Evolutionary conservation across 257 asterid species (phyloP), one percentile per base, ranked within the genome.

Genomic region (Lantana camara): DNA sequence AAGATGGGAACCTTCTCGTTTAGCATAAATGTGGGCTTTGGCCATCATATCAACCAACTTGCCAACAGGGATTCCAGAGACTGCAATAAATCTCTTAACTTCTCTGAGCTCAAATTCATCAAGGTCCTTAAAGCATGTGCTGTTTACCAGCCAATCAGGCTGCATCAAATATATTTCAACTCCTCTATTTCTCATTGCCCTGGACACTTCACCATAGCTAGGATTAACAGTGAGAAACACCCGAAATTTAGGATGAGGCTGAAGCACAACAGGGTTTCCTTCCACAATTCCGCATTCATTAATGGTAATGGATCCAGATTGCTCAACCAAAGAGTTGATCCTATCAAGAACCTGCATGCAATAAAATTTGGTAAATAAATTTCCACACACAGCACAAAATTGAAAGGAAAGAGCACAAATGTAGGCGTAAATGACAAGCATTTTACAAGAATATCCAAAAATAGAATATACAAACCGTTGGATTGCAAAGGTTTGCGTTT

Each of bases 181-280:
- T 32, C 97, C 99, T 80, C 99, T 79, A 66, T 94, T 94, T 71
- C 99, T 77, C 99, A 94, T 94, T 64, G 99, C 99, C 68, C 99
- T 85, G 58, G 99, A 94, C 40, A 94, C 96, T 70, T 94, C 99
- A 63, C 99, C 99, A 66, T 75, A 72, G 82, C 73, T 74, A 60
- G 99, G 97, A 72, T 90, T 86, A 16, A 94, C 93, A 16, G 99
- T 94, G 64, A 94, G 81, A 76, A 94, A 94, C 99, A 94, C 84
- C 54, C 97, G 88, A 60, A 94, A 94, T 57, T 79, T 80, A 57
- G 93, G 89, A 77, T 94, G 97, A 22, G 99, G 99, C 49, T 78
- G 95, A 52, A 94, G 84, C 75, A 90, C 81, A 70, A 90, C 80
- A 12, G 97, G 89, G 51, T 81, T 72, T 57, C 99, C 99, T 46